A percentile compares a stretch with the other conserved stretches of the same genome.
phyloP scores from a whole-genome alignment of 345 rosid species.

The Bruguiera parviflora region DNA sequence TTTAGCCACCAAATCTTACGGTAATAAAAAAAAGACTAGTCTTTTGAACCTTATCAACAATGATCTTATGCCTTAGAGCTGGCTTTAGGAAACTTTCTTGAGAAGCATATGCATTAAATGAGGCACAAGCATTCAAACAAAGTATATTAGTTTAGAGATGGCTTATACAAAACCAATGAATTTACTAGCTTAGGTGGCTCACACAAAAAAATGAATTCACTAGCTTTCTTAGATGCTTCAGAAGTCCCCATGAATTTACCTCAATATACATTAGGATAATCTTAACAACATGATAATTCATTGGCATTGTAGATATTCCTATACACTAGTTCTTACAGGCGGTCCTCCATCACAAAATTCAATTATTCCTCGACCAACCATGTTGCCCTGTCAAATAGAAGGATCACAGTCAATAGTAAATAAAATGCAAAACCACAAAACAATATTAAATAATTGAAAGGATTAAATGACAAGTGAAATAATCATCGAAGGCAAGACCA shows the following conservation, averaged over 20 bases:
- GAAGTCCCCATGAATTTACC: not conserved
- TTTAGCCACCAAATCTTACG: no score
- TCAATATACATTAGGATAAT: not conserved
- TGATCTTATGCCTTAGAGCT: no score
- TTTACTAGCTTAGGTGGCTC: no score
- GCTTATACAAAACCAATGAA: no score
- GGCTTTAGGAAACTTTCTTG: no score
- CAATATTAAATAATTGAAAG: not conserved
- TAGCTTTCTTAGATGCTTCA: not conserved
- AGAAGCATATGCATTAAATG: no score
- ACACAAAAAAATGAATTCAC: not conserved
- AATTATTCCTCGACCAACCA: slow-evolving; percentile 71
- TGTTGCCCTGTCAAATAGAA: slow-evolving; percentile 48
- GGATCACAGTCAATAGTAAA: not conserved
- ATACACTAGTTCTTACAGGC: slow-evolving; percentile 45
- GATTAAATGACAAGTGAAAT: not conserved
- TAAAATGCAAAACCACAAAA: not conserved
- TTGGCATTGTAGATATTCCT: not conserved
- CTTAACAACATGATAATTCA: not conserved
- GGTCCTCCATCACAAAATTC: slow-evolving; percentile 90
- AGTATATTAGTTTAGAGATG: no score
- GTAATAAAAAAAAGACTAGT: no score
- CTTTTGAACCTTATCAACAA: no score
- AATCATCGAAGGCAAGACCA: not conserved
- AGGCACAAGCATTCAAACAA: no score